Percentiles rank a stretch among this genome's conserved stretches.
phyloP scores from a whole-genome alignment of 495 filamentous ascomycete genomes.

The Ascodesmis nigricans region DNA sequence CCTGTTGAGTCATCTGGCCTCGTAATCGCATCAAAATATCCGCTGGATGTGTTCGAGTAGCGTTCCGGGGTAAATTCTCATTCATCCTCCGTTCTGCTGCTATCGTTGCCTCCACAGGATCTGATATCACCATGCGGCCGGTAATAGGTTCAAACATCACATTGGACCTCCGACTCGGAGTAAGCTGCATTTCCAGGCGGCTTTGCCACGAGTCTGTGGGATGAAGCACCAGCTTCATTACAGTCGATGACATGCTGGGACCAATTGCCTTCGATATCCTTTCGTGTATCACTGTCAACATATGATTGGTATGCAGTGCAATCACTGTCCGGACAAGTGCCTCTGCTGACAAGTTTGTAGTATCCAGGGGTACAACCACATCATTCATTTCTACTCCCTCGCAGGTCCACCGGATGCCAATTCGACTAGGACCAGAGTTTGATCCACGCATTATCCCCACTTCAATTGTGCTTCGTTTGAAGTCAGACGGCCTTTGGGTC shows the following conservation, averaged over 20 bases:
- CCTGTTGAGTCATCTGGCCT: constrained; percentile 36
- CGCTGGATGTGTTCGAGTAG: too few species aligned
- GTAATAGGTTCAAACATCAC: constrained; percentile 45
- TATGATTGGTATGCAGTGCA: constrained; percentile 45
- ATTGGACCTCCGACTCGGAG: constrained; percentile 32
- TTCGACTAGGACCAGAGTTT: constrained; percentile 24
- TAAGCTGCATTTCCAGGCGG: constrained; percentile 43
- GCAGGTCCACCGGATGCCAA: constrained; percentile 68
- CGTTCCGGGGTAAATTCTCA: too few species aligned
- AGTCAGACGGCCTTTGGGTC: constrained; percentile 32
- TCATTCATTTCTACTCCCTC: constrained; percentile 50
- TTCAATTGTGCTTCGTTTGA: constrained; percentile 62
- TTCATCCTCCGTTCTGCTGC: constrained; percentile 33
- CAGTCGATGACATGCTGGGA: too few species aligned
- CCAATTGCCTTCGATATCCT: constrained; percentile 33
- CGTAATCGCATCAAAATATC: constrained; percentile 29
- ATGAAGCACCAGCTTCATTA: constrained; percentile 34
- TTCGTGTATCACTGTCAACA: constrained; percentile 37
- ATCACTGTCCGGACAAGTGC: constrained; percentile 48
- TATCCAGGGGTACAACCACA: constrained; percentile 39
- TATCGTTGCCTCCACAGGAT: constrained; percentile 23
- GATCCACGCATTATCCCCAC: constrained; percentile 20
- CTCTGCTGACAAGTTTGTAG: constrained; percentile 46
- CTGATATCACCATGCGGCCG: too few species aligned
- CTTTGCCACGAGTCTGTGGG: constrained; percentile 41